A percentile compares a stretch with the other conserved stretches of the same genome.
phyloP scores from a whole-genome alignment of 1,139 yeast species.

The Sugiyamaella sp. region DNA sequence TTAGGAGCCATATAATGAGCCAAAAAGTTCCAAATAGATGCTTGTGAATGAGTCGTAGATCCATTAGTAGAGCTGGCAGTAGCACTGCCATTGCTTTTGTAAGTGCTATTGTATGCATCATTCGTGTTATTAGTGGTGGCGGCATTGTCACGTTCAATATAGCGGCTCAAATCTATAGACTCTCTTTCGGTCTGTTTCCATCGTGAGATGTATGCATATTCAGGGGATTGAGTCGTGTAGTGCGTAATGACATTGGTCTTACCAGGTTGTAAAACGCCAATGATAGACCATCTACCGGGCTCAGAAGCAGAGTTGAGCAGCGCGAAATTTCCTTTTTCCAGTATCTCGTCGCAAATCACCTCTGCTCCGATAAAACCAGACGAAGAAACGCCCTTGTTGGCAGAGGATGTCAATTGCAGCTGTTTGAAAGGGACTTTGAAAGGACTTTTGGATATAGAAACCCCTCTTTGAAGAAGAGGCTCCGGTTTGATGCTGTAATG shows the following conservation, averaged over 20 bases:
- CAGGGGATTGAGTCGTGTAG: conserved; percentile 47
- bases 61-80: neutral
- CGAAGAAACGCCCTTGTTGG: neutral
- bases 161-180: conserved; percentile 9
- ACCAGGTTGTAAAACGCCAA: conserved; percentile 65
- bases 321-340: conserved; percentile 48
- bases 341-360: conserved; percentile 21
- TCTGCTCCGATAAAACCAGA: conserved; percentile 12
- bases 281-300: conserved; percentile 88
- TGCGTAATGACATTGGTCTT: conserved; percentile 66
- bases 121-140: conserved; percentile 7
- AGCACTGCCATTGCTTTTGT: conserved; percentile 2
- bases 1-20: conserved; percentile 54
- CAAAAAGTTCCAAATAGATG: conserved; percentile 52
- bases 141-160: neutral
- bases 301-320: conserved; percentile 72
- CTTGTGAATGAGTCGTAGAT: conserved; percentile 26
- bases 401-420: neutral
- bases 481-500: conserved; percentile 35
- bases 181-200: conserved; percentile 34
- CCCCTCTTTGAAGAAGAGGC: conserved; percentile 19
- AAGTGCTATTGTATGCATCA: conserved; percentile 1
- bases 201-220: conserved; percentile 39
- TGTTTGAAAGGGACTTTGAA: neutral
- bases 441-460: neutral